Evolutionary conservation across 2,329 filamentous ascomycete species (phyloP).

Genomic region (Raffaelea arxii): DNA sequence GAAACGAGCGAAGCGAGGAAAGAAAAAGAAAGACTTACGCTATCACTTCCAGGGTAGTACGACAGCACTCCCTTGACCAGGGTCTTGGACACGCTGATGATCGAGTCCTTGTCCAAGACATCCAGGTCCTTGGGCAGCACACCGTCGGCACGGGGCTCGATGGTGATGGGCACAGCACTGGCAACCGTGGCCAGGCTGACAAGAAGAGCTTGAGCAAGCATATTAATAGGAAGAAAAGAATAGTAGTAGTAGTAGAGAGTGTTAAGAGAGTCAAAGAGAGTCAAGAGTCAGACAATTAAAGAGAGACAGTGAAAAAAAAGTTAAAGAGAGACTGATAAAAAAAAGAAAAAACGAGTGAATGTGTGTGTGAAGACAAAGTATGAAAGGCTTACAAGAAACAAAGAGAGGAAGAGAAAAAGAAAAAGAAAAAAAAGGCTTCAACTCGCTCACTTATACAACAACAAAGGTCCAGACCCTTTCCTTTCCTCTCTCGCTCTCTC

Average conservation of each 20-base stretch:
- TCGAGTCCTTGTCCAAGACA: constrained; percentile 36
- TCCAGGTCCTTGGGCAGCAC: constrained; percentile 5
- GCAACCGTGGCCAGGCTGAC: not conserved
- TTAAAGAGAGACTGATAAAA: not conserved
- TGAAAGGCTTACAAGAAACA: not conserved
- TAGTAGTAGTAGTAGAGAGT: not conserved
- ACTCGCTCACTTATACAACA: not conserved
- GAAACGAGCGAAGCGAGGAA: not conserved
- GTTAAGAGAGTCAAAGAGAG: not conserved
- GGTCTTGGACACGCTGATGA: constrained; percentile 50
- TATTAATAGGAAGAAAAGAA: not conserved
- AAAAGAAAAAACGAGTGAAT: not conserved
- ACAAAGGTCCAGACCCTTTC: not conserved
- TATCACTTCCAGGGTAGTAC: constrained; percentile 50
- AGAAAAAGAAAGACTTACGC: constrained; percentile 18
- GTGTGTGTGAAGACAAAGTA: not conserved
- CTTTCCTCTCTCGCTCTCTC: not conserved
- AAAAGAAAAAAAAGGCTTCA: not conserved
- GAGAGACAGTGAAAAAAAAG: not conserved
- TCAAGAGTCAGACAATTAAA: not conserved
- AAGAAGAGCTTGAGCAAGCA: not conserved
- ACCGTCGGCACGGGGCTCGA: not conserved
- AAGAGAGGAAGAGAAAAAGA: not conserved
- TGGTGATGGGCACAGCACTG: not conserved
- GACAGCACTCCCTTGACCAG: constrained; percentile 52